phyloP scores from a whole-genome alignment of 805 yeast genomes.

The Candida pseudoglaebosa region DNA sequence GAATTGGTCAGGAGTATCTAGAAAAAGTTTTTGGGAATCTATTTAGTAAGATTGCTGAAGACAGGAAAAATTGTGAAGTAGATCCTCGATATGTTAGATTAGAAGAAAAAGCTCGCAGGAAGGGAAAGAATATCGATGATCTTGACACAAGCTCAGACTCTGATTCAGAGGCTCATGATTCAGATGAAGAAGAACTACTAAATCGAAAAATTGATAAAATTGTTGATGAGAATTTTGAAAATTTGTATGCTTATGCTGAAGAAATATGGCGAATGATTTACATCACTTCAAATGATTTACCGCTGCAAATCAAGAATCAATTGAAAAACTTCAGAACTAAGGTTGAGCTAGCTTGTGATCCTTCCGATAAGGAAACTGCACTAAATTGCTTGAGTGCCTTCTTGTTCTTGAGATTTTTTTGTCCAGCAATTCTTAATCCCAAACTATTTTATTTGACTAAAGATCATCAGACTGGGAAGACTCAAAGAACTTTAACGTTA shows the following conservation, averaged over 20 bases:
- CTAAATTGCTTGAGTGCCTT: slow-evolving; percentile 80
- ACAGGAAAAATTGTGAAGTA: slow-evolving; percentile 64
- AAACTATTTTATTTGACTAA: slow-evolving; percentile 72
- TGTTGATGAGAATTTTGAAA: slow-evolving; percentile 45
- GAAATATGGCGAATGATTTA: slow-evolving; percentile 66
- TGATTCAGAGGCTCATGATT: slow-evolving; percentile 15
- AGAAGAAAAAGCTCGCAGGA: slow-evolving; percentile 26
- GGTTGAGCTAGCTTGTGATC: slow-evolving; percentile 59
- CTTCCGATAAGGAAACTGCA: slow-evolving; percentile 49
- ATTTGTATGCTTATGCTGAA: slow-evolving; percentile 48
- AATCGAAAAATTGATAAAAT: slow-evolving; percentile 30
- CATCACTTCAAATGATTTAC: slow-evolving; percentile 69
- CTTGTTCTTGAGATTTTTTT: slow-evolving; percentile 55
- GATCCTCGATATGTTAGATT: slow-evolving; percentile 63
- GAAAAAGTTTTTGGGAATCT: slow-evolving; percentile 71
- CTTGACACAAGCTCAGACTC: slow-evolving; percentile 11
- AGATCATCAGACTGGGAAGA: slow-evolving; percentile 64
- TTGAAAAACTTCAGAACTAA: slow-evolving; percentile 59
- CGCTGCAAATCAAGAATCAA: slow-evolving; percentile 59
- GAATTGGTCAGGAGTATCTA: slow-evolving; percentile 77
- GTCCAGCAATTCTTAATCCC: slow-evolving; percentile 91
- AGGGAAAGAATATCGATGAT: slow-evolving; percentile 21
- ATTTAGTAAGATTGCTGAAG: slow-evolving; percentile 48
- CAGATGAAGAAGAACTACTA: slow-evolving; percentile 19
- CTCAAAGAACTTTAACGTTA: slow-evolving; percentile 75